phyloP scores from a whole-genome alignment of 495 filamentous ascomycete species.

The Parathielavia hyrcaniae region DNA sequence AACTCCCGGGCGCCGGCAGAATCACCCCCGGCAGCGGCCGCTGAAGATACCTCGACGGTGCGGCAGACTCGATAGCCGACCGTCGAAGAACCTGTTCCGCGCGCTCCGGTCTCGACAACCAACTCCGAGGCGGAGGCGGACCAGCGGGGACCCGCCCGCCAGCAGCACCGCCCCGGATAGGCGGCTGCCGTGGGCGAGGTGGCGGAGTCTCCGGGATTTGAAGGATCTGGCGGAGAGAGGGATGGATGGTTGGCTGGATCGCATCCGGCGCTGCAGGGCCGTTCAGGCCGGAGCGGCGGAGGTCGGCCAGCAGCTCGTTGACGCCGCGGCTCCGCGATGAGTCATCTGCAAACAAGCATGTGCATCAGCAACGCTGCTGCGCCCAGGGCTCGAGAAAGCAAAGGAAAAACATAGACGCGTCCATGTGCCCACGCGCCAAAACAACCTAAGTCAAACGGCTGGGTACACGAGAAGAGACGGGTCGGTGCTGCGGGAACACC shows the following conservation, averaged over 20 bases:
- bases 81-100: not conserved
- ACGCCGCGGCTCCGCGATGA: conserved; percentile 32
- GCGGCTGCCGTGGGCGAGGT: conserved; percentile 52
- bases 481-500: not conserved
- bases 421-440: not conserved
- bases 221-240: conserved; percentile 53
- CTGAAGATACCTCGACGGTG: conserved; percentile 5
- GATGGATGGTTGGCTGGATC: conserved; percentile 41
- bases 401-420: not conserved
- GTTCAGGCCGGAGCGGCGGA: conserved; percentile 39
- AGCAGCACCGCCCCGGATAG: conserved; percentile 37
- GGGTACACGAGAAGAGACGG: not conserved
- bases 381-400: not conserved
- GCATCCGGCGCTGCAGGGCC: conserved; percentile 15
- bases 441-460: not conserved
- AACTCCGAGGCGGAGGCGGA: conserved; percentile 65
- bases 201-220: conserved; percentile 65
- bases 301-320: conserved; percentile 46
- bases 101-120: conserved; percentile 40
- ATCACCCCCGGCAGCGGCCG: conserved; percentile 35
- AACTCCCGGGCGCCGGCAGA: conserved; percentile 40
- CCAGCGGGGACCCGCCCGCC: conserved; percentile 53
- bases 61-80: not conserved
- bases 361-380: conserved; percentile 13
- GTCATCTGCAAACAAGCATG: conserved; percentile 11